A percentile compares a stretch with the other conserved stretches of the same genome.
These are phyloP conservation scores for Talaromyces marneffei DNA, from an alignment of 2,329 filamentous ascomycete species.

Conservation along the genomic window DNA sequence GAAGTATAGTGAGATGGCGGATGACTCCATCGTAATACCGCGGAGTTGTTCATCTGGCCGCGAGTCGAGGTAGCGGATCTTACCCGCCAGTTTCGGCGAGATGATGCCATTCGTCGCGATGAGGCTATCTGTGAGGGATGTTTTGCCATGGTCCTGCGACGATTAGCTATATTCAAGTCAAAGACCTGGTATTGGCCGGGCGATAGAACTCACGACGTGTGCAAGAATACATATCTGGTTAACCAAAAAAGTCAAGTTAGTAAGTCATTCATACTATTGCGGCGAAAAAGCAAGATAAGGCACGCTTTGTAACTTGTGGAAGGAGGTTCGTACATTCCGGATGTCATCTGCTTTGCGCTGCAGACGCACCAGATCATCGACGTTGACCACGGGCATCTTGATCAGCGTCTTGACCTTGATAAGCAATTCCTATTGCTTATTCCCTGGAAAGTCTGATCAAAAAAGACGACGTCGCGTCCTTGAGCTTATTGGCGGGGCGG, in stretches of 20 bases:
- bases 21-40: constrained; percentile 99
- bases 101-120: constrained; percentile 99
- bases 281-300: not conserved
- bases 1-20: constrained; percentile 93
- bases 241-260: not conserved
- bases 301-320: not conserved
- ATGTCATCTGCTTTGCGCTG: constrained; percentile 84
- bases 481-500: not conserved
- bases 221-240: constrained; percentile 84
- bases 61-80: constrained; percentile 96
- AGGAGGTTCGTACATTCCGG: constrained; percentile 66
- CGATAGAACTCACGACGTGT: constrained; percentile 66
- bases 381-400: constrained; percentile 83
- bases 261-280: not conserved
- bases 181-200: not conserved
- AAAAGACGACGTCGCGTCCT: not conserved
- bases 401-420: not conserved
- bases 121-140: constrained; percentile 89
- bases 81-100: constrained; percentile 92
- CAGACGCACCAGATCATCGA: constrained; percentile 83
- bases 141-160: constrained; percentile 86
- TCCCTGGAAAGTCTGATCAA: not conserved
- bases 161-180: not conserved
- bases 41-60: constrained; percentile 90
- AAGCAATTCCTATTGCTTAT: not conserved